Conservation (phyloP, 495 filamentous ascomycete genomes). For the Friedmanniomyces simplex region DNA sequence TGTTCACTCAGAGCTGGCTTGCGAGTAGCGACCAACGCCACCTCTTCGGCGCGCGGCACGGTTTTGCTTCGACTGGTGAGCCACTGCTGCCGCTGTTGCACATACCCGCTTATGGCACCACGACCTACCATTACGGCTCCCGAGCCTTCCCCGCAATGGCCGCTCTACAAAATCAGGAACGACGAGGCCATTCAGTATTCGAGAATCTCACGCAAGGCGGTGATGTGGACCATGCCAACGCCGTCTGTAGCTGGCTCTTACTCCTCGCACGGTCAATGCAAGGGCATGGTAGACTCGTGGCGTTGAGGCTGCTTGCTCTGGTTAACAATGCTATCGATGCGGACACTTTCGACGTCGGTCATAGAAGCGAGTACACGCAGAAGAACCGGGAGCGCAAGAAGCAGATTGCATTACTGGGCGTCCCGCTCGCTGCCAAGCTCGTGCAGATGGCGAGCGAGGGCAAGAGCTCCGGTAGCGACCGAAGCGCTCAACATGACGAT, state of each 20-base stretch:
- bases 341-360: neutral
- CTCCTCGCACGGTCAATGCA: constrained; percentile 51
- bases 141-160: constrained; percentile 46
- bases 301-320: constrained; percentile 56
- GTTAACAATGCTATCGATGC: constrained; percentile 14
- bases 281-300: constrained; percentile 60
- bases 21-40: constrained; percentile 5
- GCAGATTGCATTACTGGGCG: constrained; percentile 27
- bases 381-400: constrained; percentile 41
- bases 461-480: neutral
- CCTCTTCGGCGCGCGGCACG: constrained; percentile 1
- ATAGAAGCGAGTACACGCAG: constrained; percentile 47
- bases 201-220: neutral
- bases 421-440: constrained; percentile 27
- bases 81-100: constrained; percentile 29
- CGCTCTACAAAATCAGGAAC: neutral
- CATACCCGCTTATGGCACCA: constrained; percentile 23
- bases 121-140: neutral
- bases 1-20: constrained; percentile 17
- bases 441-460: constrained; percentile 29
- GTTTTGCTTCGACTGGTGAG: constrained; percentile 13
- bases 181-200: neutral
- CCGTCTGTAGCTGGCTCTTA: constrained; percentile 72
- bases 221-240: constrained; percentile 9
- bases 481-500: neutral